These are phyloP conservation scores for Lichtheimia corymbifera DNA, from an alignment of 371 early-diverging fungal species.

Conservation along the genomic window DNA sequence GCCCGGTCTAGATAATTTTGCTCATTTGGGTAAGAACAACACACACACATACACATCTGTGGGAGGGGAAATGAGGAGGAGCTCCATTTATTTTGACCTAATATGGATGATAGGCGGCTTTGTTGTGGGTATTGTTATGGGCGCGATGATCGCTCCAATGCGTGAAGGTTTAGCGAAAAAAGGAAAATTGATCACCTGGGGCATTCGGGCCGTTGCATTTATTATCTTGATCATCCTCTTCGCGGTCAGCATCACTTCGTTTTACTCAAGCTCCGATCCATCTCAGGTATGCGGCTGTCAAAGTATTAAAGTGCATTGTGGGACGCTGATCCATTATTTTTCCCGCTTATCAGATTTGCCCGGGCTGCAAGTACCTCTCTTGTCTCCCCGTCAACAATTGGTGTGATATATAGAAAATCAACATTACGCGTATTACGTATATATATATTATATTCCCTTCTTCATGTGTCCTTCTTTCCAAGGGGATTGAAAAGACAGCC, in stretches of 20 bases:
- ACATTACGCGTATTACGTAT: no score
- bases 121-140: constrained; percentile 48
- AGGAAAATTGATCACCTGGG: constrained; percentile 38
- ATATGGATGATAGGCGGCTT: constrained; percentile 56
- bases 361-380: constrained; percentile 34
- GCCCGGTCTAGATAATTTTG: constrained; percentile 82
- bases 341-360: constrained; percentile 26
- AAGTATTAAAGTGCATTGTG: not conserved
- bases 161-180: constrained; percentile 30
- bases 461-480: no score
- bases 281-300: constrained; percentile 16
- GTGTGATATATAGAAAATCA: constrained; percentile 23
- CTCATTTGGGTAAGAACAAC: constrained; percentile 53
- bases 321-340: not conserved
- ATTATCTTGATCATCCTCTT: constrained; percentile 42
- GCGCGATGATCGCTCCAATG: constrained; percentile 48
- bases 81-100: not conserved
- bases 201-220: constrained; percentile 38
- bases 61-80: constrained; percentile 20
- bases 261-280: constrained; percentile 47
- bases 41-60: not conserved
- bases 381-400: constrained; percentile 34
- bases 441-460: no score
- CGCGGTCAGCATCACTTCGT: constrained; percentile 38
- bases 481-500: no score